Base-by-base conservation (phyloP, 2,329 filamentous ascomycete species). In the Coniella lustricola region DNA sequence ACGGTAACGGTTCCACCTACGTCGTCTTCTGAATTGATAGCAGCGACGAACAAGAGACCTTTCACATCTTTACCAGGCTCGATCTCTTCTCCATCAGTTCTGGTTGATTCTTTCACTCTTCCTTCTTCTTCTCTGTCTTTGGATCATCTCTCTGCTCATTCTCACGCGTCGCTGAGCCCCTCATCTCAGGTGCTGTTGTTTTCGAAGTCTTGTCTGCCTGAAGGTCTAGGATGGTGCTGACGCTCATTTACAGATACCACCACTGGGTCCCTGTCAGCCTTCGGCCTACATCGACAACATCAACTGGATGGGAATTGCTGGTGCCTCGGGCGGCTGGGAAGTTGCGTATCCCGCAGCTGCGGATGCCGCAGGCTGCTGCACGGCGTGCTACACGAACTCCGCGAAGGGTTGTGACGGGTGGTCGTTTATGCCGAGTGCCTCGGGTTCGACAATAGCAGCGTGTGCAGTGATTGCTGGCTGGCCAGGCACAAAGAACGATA, bases 401-500 rank as follows among this genome's bases (percentile, higher is more conserved):
- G n/a, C 42, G 1, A 22, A 40, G 2, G 51, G 51, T 20, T 53
- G 51, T 33, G 38, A 53, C 32, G 38, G 48, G 3, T 53, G 51
- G 51, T 32, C 44, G 3, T 53, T 43, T 17, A 42, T 41, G 37
- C 49, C 49, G 2, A 48, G 42, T 17, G 44, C 20, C 32, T 50
- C 48, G 17, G 46, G 9, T 39, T 42, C 14, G 35, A 46, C 13
- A 2, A 41, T 44, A 9, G 50, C 51, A 3, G 18, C 48, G 7
- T 53, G 51, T 25, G 44, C 32, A 18, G 18, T 53, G 20, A 53
- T 53, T 33, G 35, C 31, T 14, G 48, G 51, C 10, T 53, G 48
- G 48, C 35, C 38, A 4, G 51, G 41, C 16, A 17, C 18, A 12
- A 18, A 20, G 9, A 50, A 47, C 1, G 48, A 53, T 18, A 33